A percentile compares a stretch with the other conserved stretches of the same genome.
Evolutionary conservation across 2,329 filamentous ascomycete species (phyloP).

Genomic region (Diplodia sapinea): DNA sequence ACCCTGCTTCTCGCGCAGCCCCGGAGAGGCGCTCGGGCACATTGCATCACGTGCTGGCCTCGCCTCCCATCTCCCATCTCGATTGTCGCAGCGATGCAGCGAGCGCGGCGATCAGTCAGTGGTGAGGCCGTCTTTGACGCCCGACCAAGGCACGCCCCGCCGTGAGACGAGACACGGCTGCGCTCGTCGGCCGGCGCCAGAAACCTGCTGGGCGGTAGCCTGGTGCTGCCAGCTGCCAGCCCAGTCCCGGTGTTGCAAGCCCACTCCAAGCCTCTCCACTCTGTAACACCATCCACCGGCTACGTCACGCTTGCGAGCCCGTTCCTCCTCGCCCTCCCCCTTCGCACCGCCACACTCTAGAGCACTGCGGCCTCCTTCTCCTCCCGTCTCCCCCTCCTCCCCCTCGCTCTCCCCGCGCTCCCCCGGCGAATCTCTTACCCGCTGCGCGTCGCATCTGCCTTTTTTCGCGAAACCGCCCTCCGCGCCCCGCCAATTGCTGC

Average conservation of each 20-base stretch:
- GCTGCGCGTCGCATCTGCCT: slow-evolving; percentile 5
- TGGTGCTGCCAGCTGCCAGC: neutral
- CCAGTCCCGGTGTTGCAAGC: neutral
- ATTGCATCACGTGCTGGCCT: neutral
- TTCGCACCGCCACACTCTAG: slow-evolving; percentile 27
- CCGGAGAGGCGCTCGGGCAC: neutral
- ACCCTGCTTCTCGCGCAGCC: neutral
- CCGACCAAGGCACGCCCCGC: slow-evolving; percentile 6
- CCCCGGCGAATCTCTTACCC: slow-evolving; percentile 21
- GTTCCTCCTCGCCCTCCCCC: neutral
- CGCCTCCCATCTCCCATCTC: neutral
- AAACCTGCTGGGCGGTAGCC: neutral
- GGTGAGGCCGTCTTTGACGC: slow-evolving; percentile 18
- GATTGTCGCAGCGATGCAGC: slow-evolving; percentile 17
- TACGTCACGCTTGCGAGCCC: slow-evolving; percentile 22
- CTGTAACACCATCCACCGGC: slow-evolving; percentile 24
- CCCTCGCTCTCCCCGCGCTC: slow-evolving; percentile 2
- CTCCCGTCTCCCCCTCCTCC: neutral
- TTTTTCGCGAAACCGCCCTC: slow-evolving; percentile 4
- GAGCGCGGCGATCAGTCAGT: slow-evolving; percentile 22
- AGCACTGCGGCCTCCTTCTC: neutral
- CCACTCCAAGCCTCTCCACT: slow-evolving; percentile 21
- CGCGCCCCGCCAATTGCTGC: slow-evolving; percentile 22
- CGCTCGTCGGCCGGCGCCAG: slow-evolving; percentile 12
- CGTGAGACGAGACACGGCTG: slow-evolving; percentile 19